Percentiles rank a stretch among this genome's conserved stretches.
Evolutionary conservation across 306 rosid species (phyloP).

Genomic region (Prinsepia uniflora): DNA sequence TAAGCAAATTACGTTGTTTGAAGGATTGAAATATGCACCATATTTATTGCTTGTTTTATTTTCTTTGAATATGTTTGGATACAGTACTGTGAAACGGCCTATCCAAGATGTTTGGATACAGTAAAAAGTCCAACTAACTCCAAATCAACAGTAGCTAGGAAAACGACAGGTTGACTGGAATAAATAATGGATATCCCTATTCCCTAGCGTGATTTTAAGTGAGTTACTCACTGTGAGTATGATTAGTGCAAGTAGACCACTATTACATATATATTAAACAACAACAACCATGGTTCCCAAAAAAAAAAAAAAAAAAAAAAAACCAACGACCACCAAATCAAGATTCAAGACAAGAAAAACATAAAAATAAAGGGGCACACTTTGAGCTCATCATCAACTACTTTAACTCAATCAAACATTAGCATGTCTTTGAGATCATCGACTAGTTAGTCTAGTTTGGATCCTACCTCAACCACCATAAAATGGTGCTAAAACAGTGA

Average conservation of each 20-base stretch:
- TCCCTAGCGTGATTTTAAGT: too few relatives aligned
- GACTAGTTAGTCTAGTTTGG: neutral
- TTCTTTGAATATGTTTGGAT: neutral
- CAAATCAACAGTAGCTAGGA: neutral
- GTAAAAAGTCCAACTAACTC: neutral
- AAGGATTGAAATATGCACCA: too few relatives aligned
- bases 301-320: too few relatives aligned
- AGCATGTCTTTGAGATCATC: neutral
- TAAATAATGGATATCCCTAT: too few relatives aligned
- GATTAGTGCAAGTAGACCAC: neutral
- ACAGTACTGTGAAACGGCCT: neutral
- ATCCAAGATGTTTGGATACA: slow-evolving; percentile 1
- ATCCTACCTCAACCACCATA: neutral
- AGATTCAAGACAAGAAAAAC: too few relatives aligned
- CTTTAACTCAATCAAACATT: neutral
- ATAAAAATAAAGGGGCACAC: neutral
- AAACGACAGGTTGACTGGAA: too few relatives aligned
- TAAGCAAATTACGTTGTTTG: neutral
- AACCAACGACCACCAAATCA: too few relatives aligned
- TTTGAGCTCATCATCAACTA: neutral
- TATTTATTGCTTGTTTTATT: too few relatives aligned
- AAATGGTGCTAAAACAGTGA: neutral
- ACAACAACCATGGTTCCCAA: too few relatives aligned
- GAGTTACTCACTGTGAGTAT: too few relatives aligned
- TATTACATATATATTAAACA: neutral